Evolutionary conservation across 371 early-diverging fungal genomes (phyloP), one percentile per base, ranked within the genome.

Genomic region (Lichtheimia corymbifera): DNA sequence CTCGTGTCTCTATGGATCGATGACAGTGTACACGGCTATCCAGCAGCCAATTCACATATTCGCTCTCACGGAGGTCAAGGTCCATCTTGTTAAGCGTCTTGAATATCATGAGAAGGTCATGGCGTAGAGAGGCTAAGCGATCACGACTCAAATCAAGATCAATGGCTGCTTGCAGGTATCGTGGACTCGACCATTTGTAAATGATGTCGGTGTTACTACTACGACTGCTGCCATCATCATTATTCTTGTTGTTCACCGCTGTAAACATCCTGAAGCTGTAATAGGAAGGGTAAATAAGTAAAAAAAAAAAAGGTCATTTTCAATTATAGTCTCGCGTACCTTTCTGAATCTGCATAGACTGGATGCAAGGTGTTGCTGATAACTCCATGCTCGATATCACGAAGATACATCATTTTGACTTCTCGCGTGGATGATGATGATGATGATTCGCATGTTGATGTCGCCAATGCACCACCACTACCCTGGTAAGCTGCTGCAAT

Each of bases 21-120:
- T 60, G 52, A 44, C 61, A 61, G 4, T 41, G 45, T 0, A n/a
- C 30, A 18, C 68, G 63, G 5, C 72, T 73, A 58, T 84, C 84
- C 62, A 80, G 52, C 40, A 84, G 58, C 84, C 84, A 84, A 24
- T 84, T 84, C 54, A 73, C 61, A 49, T 77, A 84, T 40, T 80
- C 83, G 12, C 64, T 73, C 62, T 82, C 81, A 30, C 76, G 49
- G 17, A 82, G 58, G 35, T 76, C 70, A 13, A 61, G 53, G 40
- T 84, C 84, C 25, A 80, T 51, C 53, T 73, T 76, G 53, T 82
- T 84, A 50, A 84, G 61, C 3, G 69, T 55, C 51, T 76, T 71
- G 54, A 84, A 84, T 1, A 73, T 68, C 52, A 68, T 64, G 61
- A 84, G 18, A 50, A 80, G 50, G 41, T 84, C 80, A 40, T 79